Base-by-base conservation (phyloP, 768 basidiomycete genomes). In the Flagelloscypha sp. region DNA sequence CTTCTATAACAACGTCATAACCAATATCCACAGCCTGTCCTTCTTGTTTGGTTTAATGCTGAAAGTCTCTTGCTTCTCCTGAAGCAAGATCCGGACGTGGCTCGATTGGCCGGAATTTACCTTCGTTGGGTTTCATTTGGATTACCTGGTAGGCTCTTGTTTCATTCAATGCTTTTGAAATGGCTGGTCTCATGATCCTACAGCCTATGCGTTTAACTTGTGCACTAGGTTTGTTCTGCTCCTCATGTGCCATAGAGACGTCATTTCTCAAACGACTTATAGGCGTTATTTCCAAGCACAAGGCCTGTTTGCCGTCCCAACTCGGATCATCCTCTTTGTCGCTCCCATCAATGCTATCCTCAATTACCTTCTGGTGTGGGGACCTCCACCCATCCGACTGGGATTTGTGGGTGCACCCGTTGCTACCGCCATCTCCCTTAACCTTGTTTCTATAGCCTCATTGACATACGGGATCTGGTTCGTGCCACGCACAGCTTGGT, bases 271-370 rank as follows among this genome's bases (percentile, higher is more conserved):
- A 76, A 70, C 30, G 64, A 2, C 4, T 18, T 27, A 2, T 30
- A 66, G 65, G 24, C 63, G 68, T 11, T 72, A 69, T 40, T 63
- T 78, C 40, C 77, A 79, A 50, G 75, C 74, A 9, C 78, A 79
- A 50, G 72, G 85, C 17, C 64, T 93, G 12, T 92, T 97, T 57
- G 62, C 72, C 12, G 72, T 90, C 4, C 92, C 93, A 0, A 93
- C 92, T 0, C 75, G 79, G 40, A 83, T 93, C 40, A 79, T 86
- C 27, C 55, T 86, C 38, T 60, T 85, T 16, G 75, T 92, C 11
- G 87, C 93, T 0, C 95, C 92, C 0, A 62, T 87, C 47, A 98
- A 99, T 48, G 76, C 75, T 3, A 39, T 84, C 6, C 65, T 94
- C 8, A 94, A 90, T 51, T 95, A 77, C 52, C 42, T 86, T 1